Percentiles rank a stretch among this genome's conserved stretches.
These are phyloP conservation scores for Candida neerlandica DNA, from an alignment of 1,139 yeast genomes.

Conservation along the genomic window DNA sequence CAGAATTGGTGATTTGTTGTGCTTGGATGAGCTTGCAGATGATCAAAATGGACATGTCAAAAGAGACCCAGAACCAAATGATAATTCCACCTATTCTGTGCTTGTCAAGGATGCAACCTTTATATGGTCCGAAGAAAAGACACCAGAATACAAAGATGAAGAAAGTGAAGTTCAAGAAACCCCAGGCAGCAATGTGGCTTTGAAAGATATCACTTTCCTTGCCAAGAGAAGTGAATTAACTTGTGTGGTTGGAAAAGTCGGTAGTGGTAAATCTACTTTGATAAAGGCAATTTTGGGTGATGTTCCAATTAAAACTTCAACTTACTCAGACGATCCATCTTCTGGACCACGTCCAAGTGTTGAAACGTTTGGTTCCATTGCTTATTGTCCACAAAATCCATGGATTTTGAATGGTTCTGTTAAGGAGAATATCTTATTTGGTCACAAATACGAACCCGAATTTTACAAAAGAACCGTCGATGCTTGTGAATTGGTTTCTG, in stretches of 20 bases:
- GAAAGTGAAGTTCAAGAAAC: conserved; percentile 27
- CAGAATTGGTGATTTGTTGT: conserved; percentile 35
- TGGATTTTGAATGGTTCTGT: conserved; percentile 44
- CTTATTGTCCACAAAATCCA: conserved; percentile 36
- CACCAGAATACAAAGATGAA: conserved; percentile 17
- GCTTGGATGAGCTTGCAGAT: conserved; percentile 35
- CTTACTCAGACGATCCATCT: conserved; percentile 9
- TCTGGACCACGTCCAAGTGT: conserved; percentile 31
- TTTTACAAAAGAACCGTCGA: conserved; percentile 32
- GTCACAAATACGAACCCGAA: conserved; percentile 30
- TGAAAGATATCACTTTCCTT: conserved; percentile 50
- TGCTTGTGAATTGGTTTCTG: conserved; percentile 40
- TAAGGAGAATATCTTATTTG: conserved; percentile 41
- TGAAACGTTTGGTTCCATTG: conserved; percentile 25
- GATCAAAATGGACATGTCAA: conserved; percentile 71
- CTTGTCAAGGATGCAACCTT: conserved; percentile 21
- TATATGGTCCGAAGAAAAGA: conserved; percentile 18
- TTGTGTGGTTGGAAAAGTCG: conserved; percentile 79
- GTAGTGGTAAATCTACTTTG: conserved; percentile 44
- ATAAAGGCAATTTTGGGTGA: conserved; percentile 64
- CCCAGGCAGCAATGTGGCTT: conserved; percentile 36
- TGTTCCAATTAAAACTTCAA: conserved; percentile 20
- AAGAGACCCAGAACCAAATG: conserved; percentile 45
- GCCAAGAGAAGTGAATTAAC: conserved; percentile 62
- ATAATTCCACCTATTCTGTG: conserved; percentile 18